These are phyloP conservation scores for Colletotrichum phormii DNA, from an alignment of 2,329 filamentous ascomycete species.

Conservation along the genomic window DNA sequence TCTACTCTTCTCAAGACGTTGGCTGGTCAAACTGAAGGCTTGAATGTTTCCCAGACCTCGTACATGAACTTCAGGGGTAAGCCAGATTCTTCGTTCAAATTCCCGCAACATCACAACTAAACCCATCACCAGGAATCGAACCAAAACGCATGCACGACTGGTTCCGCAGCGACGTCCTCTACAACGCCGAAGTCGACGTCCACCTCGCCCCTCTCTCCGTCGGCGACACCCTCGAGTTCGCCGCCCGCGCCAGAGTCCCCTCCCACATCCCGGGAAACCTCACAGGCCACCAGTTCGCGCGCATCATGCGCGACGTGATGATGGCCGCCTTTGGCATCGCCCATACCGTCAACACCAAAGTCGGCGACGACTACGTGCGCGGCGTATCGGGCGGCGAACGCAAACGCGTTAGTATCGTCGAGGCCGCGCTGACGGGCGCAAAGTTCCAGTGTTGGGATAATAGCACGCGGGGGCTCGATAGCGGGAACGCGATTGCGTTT, in stretches of 20 bases:
- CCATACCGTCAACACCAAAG: slow-evolving; percentile 38
- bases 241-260: slow-evolving; percentile 65
- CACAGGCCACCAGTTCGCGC: slow-evolving; percentile 53
- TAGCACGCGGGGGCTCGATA: slow-evolving; percentile 46
- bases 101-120: no score
- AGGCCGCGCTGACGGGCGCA: slow-evolving; percentile 38
- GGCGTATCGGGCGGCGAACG: slow-evolving; percentile 48
- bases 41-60: slow-evolving; percentile 40
- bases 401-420: slow-evolving; percentile 49
- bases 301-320: slow-evolving; percentile 63
- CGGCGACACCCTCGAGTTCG: slow-evolving; percentile 71
- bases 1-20: slow-evolving; percentile 75
- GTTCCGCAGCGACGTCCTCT: slow-evolving; percentile 71
- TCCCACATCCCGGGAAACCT: slow-evolving; percentile 58
- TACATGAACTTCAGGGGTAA: slow-evolving; percentile 40
- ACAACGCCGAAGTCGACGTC: slow-evolving; percentile 74
- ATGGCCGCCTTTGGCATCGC: slow-evolving; percentile 57
- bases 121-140: slow-evolving; percentile 18
- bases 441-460: slow-evolving; percentile 46
- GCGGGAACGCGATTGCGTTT: slow-evolving; percentile 65
- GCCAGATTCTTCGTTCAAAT: not conserved
- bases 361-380: slow-evolving; percentile 38
- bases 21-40: slow-evolving; percentile 38
- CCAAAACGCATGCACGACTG: slow-evolving; percentile 42
- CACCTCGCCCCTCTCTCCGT: slow-evolving; percentile 71